phyloP scores from a whole-genome alignment of 2,329 filamentous ascomycete species.

The Zymoseptoria passerinii region DNA sequence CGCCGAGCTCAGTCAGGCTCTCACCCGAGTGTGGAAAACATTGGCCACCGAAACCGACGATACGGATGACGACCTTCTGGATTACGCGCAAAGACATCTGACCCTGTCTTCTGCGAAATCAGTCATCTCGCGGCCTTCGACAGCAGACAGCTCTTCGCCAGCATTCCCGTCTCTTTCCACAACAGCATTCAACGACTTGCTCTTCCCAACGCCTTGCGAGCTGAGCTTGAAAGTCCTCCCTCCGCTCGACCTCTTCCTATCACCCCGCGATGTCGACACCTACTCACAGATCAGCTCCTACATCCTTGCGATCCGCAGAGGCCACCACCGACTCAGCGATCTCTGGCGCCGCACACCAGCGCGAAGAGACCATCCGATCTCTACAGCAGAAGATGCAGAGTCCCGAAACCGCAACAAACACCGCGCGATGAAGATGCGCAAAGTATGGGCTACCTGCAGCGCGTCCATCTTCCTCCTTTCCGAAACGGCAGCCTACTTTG shows the following conservation, averaged over 20 bases:
- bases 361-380: conserved; percentile 59
- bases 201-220: conserved; percentile 67
- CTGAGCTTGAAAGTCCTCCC: conserved; percentile 66
- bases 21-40: conserved; percentile 70
- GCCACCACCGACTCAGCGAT: conserved; percentile 73
- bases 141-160: conserved; percentile 31
- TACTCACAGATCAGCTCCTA: conserved; percentile 87
- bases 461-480: conserved; percentile 83
- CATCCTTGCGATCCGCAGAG: conserved; percentile 73
- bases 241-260: conserved; percentile 81
- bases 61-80: conserved; percentile 61
- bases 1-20: conserved; percentile 69
- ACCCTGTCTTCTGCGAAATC: conserved; percentile 55
- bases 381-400: conserved; percentile 45
- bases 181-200: conserved; percentile 64
- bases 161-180: conserved; percentile 34
- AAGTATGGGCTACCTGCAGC: conserved; percentile 82
- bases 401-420: conserved; percentile 56
- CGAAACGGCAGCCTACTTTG: conserved; percentile 79
- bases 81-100: conserved; percentile 70
- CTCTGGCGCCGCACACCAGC: conserved; percentile 80
- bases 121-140: conserved; percentile 30
- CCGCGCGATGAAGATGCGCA: conserved; percentile 62
- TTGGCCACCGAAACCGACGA: conserved; percentile 75
- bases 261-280: conserved; percentile 62